Evolutionary conservation across 495 filamentous ascomycete genomes (phyloP), one percentile per base, ranked within the genome.

Genomic region (Hypoxylon cercidicola): DNA sequence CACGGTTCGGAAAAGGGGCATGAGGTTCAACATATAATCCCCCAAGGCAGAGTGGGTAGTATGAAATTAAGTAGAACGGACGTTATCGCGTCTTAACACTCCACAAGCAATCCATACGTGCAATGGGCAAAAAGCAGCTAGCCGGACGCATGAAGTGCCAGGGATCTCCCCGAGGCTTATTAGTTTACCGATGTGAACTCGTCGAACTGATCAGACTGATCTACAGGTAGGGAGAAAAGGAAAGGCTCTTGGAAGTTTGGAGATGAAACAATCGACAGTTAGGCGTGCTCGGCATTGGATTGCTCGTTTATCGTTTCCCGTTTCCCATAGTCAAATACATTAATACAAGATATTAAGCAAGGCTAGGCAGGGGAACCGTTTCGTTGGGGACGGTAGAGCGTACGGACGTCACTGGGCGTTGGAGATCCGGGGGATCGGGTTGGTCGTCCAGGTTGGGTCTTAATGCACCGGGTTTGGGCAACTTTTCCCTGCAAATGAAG

Each of bases 11-110:
- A 62, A 77, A 68, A 68, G 59, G 78, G 77, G 79, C 79, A 73
- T 58, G 64, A 76, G 69, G 73, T 80, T 72, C 62, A 75, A 82
- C 82, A 78, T 72, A 68, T 72, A 79, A 81, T 51, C 60, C 60
- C 60, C 58, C 58, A 54, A 56, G 47, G 58, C 49, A 46, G 18
- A 54, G 35, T 63, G 52, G 47, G 32, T 45, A 52, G 39, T 34
- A 51, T 62, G 13, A 57, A 61, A 52, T 46, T 61, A 35, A 20
- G 19, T 45, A 30, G 12, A 39, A 18, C 18, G 25, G 32, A 9
- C 37, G 16, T 30, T 49, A 30, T 43, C 5, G 5, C 16, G 16
- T 19, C 16, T 43, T 4, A 19, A 43, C 15, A 16, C 40, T 20
- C 40, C 16, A 7, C 15, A 43, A 16, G 16, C 40, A 43, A 43